phyloP scores from a whole-genome alignment of 2,329 filamentous ascomycete species.

The Parafenestella ontariensis region DNA sequence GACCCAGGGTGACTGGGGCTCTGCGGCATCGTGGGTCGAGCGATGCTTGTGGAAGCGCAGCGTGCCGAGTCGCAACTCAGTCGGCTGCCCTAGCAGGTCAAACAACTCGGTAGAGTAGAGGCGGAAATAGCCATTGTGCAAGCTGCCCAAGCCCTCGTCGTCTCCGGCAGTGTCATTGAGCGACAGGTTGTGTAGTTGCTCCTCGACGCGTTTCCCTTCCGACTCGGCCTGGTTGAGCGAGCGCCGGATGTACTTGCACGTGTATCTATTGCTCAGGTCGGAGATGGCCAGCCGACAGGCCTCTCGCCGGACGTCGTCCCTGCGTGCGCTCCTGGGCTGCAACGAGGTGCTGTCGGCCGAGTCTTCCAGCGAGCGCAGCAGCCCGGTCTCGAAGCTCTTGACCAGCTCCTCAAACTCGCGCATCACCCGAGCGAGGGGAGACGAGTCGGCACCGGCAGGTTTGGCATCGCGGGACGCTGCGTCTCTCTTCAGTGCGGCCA shows the following conservation, averaged over 20 bases:
- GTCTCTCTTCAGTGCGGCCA: constrained; percentile 39
- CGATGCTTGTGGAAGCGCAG: constrained; percentile 41
- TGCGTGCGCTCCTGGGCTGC: constrained; percentile 3
- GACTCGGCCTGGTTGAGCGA: constrained; percentile 39
- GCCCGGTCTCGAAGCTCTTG: constrained; percentile 34
- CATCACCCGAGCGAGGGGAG: constrained; percentile 40
- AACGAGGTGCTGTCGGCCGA: constrained; percentile 2
- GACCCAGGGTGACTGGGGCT: constrained; percentile 16
- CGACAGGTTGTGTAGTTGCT: constrained; percentile 32
- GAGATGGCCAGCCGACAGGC: constrained; percentile 43
- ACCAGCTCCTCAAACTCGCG: constrained; percentile 45
- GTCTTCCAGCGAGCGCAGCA: constrained; percentile 38
- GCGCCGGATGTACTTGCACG: constrained; percentile 41
- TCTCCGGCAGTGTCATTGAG: constrained; percentile 5
- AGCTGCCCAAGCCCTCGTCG: constrained; percentile 25
- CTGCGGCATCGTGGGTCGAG: background rate
- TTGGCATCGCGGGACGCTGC: constrained; percentile 27
- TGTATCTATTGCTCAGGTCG: constrained; percentile 41
- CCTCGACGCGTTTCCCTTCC: constrained; percentile 40
- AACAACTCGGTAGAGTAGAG: constrained; percentile 47
- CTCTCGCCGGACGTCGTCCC: constrained; percentile 33
- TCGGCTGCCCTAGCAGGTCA: constrained; percentile 44
- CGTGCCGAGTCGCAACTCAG: constrained; percentile 45
- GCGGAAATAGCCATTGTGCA: constrained; percentile 46
- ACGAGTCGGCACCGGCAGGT: constrained; percentile 9